These are phyloP conservation scores for Penicillium dipodomyicola DNA, from an alignment of 495 filamentous ascomycete species.

Conservation along the genomic window DNA sequence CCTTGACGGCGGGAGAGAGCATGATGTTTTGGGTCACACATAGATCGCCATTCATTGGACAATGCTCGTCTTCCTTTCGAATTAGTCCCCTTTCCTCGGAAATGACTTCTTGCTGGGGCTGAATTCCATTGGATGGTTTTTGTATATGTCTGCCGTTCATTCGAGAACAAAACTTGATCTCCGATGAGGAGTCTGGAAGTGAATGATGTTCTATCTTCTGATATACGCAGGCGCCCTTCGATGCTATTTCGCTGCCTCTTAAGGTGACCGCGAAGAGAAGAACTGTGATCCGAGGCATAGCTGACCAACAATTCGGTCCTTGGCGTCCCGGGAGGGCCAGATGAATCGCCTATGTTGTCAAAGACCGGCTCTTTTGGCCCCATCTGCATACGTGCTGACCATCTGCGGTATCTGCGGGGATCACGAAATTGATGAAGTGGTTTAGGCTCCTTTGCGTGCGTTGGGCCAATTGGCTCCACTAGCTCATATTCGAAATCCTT, in stretches of 20 bases:
- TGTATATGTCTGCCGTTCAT: not conserved
- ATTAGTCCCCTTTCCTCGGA: not conserved
- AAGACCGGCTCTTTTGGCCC: conserved; percentile 14
- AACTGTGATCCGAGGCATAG: conserved; percentile 20
- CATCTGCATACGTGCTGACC: conserved; percentile 43
- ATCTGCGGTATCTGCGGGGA: conserved; percentile 31
- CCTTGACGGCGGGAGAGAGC: not conserved
- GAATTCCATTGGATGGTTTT: conserved; percentile 14
- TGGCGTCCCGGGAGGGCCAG: conserved; percentile 42
- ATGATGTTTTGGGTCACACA: not conserved
- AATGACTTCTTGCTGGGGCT: conserved; percentile 5
- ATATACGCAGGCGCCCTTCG: not conserved
- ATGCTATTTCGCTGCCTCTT: not conserved
- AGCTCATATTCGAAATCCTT: not conserved
- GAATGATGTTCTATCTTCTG: not conserved
- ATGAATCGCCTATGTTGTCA: conserved; percentile 18
- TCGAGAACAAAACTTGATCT: not conserved
- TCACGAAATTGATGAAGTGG: not conserved
- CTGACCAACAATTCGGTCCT: conserved; percentile 29
- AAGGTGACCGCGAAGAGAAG: not conserved
- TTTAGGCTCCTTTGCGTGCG: not conserved
- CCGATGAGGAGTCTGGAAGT: not conserved
- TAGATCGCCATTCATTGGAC: conserved; percentile 4
- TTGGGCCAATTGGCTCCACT: not conserved
- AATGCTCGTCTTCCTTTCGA: not conserved